Evolutionary conservation across 2,329 filamentous ascomycete genomes (phyloP), one percentile per base, ranked within the genome.

Genomic region (Xylariaceae sp.): DNA sequence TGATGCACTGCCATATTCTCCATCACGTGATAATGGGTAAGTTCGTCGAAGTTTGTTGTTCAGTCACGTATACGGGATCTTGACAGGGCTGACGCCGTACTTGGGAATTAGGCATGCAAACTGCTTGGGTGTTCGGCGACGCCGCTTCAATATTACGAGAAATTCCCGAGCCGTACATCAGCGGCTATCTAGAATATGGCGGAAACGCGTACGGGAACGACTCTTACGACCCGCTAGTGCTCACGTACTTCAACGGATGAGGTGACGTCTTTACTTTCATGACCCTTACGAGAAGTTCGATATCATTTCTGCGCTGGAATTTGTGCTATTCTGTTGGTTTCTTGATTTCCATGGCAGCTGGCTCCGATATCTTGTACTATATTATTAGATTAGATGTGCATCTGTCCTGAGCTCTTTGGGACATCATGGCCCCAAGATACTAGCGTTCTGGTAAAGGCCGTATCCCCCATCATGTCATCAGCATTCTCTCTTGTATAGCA

Each of bases 1-100:
- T 84, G 79, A 70, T 84, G 57, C 81, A 85, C 64, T 85, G 81
- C 57, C 81, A 85, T 63, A 75, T 79, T 15, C 58, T 80, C 47
- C 75, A 77, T 50, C 81, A 85, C 63, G 80, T 81, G 74, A 68
- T 80, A 16, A 83, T 83, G 79, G 78, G 76, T 61, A 68, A 70
- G 74, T 66, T 29, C 42, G n/a, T 21, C 21, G 41, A 29, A 29
- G 13, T 42, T 42, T 6, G 8, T 40, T 19, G 10, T 39, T 13
- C 39, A 7, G 6, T 34, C 22, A 8, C 29, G 4, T 21, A 6
- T 21, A 12, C 10, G 16, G 12, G 8, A 13, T 18, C 5, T 41
- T 41, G 22, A 15, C 7, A 4, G 21, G 6, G 36, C 51, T 59
- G 29, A 56, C 22, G 32, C 13, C 32, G 32, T 34, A 1, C 13